Percentiles rank a stretch among this genome's conserved stretches.
Evolutionary conservation across 169 alveolate species (phyloP).

Genomic region (Eimeria nieschulzi): DNA sequence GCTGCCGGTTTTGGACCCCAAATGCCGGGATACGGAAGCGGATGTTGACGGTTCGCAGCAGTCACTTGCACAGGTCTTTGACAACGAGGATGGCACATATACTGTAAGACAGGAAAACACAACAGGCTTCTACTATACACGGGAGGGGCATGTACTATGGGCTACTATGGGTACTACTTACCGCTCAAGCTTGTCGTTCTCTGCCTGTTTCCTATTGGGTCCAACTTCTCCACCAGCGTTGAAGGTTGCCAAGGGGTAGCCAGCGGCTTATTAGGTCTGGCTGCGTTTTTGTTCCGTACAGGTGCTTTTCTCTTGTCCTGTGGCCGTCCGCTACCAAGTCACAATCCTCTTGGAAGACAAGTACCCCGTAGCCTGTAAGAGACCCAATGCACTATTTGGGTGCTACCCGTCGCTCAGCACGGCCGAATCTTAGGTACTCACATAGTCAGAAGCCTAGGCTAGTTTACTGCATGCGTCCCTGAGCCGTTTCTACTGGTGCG

Average conservation of each 20-base stretch:
- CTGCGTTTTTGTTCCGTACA: not conserved
- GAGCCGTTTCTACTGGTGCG: no score
- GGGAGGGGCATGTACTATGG: no score
- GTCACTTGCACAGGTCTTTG: constrained; percentile 15
- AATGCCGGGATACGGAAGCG: not conserved
- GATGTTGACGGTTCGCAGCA: not conserved
- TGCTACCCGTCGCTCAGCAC: not conserved
- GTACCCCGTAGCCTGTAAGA: not conserved
- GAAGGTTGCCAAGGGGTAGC: no score
- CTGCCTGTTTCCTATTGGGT: no score
- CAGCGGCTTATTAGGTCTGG: no score
- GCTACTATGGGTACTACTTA: no score
- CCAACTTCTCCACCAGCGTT: no score
- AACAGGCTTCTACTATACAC: no score
- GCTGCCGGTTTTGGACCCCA: not conserved
- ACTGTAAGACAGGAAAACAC: not conserved
- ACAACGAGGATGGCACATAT: constrained; percentile 50
- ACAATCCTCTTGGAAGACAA: not conserved
- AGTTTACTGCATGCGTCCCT: no score
- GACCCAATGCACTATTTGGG: not conserved
- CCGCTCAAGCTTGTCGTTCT: no score
- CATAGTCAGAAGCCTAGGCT: no score
- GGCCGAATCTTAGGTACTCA: no score
- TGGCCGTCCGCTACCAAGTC: constrained; percentile 5
- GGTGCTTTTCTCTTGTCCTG: not conserved